Base-by-base conservation (phyloP, 2,329 filamentous ascomycete genomes). In the Didymella lethalis region DNA sequence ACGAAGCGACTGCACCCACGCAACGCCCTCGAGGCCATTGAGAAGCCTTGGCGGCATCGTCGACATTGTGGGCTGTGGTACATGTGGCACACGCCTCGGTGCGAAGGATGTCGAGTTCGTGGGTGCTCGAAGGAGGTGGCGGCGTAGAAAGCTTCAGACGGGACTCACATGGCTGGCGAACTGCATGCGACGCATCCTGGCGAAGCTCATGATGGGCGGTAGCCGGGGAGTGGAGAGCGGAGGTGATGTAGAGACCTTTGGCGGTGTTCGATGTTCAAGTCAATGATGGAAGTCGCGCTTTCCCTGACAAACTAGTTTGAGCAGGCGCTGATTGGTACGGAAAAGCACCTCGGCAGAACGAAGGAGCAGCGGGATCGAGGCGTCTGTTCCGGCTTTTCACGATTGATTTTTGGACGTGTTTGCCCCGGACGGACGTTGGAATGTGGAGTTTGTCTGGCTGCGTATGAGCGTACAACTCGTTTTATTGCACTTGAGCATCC, bases 121-220 rank as follows among this genome's bases (percentile, higher is more conserved):
- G 59, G 53, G 44, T 64, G 52, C 51, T 63, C 36, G 54, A 55
- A 54, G 40, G 43, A 64, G 46, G 38, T 25, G 55, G 56, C 52
- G 57, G 52, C 52, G 65, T 59, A 56, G 53, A 18, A 54, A 58
- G 57, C 40, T 54, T 55, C 41, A 61, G 44, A 48, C 46, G 46
- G 41, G 26, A 68, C 74, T 73, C 68, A 77, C 75, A 72, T 77
- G 75, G 70, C 70, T 76, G 59, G 72, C 70, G 63, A 77, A 69
- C 68, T 75, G 74, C 67, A 65, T 66, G 66, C 73, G 73, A 69
- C 72, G 73, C 74, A 76, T 76, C 71, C 69, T 75, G 69, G 76
- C 73, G 60, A 72, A 76, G 67, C 73, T 76, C 75, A 77, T 77
- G 60, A 68, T 74, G 70, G 70, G 70, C 64, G 57, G 59, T 65